Conservation (phyloP, 495 filamentous ascomycete species). For the Talaromyces proteolyticus region DNA sequence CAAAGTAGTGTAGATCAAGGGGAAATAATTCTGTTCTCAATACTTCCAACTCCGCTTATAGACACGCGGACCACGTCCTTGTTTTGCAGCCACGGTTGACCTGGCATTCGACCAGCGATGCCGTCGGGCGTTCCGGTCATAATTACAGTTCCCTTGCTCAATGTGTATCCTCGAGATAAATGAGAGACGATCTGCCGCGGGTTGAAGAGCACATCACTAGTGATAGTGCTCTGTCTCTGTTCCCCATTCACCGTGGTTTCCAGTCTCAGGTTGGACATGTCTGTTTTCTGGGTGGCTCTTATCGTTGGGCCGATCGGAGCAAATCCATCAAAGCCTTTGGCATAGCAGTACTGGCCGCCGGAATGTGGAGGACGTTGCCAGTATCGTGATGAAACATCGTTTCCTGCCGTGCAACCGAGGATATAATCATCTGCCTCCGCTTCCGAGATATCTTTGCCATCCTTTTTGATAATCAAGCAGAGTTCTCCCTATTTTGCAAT, state of each 20-base stretch:
- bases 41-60: constrained; percentile 20
- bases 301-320: constrained; percentile 58
- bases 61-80: constrained; percentile 47
- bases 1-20: too few relatives aligned
- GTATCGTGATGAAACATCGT: constrained; percentile 67
- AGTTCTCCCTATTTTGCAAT: constrained; percentile 53
- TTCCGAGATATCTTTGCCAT: constrained; percentile 57
- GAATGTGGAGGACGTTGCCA: constrained; percentile 49
- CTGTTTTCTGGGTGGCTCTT: constrained; percentile 42
- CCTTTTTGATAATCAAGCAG: constrained; percentile 59
- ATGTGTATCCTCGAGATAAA: constrained; percentile 60
- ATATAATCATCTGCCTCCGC: constrained; percentile 58
- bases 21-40: background rate
- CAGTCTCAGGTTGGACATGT: too few relatives aligned
- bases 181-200: constrained; percentile 59
- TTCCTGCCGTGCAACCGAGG: constrained; percentile 62
- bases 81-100: constrained; percentile 31
- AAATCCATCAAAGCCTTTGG: constrained; percentile 75
- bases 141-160: constrained; percentile 64
- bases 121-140: constrained; percentile 60
- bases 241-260: constrained; percentile 57
- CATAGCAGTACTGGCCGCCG: constrained; percentile 52
- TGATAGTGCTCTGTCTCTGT: constrained; percentile 55
- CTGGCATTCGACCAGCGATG: constrained; percentile 3
- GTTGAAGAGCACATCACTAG: constrained; percentile 64